These are phyloP conservation scores for Lecanosticta acicola DNA, from an alignment of 2,329 filamentous ascomycete genomes.

Conservation along the genomic window DNA sequence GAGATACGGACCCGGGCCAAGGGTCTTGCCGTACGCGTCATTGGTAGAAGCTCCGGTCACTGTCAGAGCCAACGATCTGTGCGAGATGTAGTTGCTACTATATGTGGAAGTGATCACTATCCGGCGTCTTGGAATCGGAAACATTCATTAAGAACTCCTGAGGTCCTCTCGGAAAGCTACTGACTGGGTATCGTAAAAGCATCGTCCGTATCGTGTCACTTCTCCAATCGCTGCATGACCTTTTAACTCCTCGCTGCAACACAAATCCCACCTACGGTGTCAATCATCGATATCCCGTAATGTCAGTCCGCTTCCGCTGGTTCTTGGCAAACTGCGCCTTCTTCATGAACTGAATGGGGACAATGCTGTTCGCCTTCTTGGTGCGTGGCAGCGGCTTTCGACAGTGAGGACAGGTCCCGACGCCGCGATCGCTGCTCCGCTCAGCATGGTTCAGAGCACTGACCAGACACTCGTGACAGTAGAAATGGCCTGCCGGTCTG, in stretches of 20 bases:
- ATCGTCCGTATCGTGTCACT: background rate
- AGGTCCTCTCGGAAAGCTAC: no score
- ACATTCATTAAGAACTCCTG: background rate
- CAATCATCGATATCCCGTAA: background rate
- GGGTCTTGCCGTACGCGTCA: no score
- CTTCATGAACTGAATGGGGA: slow-evolving; percentile 23
- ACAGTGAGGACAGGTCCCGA: slow-evolving; percentile 43
- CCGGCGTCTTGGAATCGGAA: no score
- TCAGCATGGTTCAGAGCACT: slow-evolving; percentile 55
- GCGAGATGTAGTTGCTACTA: no score
- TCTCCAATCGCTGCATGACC: background rate
- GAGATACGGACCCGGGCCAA: no score
- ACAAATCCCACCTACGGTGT: slow-evolving; percentile 2
- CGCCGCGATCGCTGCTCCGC: slow-evolving; percentile 41
- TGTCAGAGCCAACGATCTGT: no score
- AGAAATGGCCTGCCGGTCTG: slow-evolving; percentile 50
- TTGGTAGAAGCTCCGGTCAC: no score
- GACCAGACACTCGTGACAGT: slow-evolving; percentile 59
- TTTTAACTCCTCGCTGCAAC: slow-evolving; percentile 9
- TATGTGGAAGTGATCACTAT: no score
- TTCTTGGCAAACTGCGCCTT: slow-evolving; percentile 17
- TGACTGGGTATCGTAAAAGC: slow-evolving; percentile 2
- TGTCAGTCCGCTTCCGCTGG: slow-evolving; percentile 1
- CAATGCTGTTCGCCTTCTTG: slow-evolving; percentile 19
- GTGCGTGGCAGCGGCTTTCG: slow-evolving; percentile 17